phyloP scores from a whole-genome alignment of 495 filamentous ascomycete genomes.

The Coniosporium apollinis region DNA sequence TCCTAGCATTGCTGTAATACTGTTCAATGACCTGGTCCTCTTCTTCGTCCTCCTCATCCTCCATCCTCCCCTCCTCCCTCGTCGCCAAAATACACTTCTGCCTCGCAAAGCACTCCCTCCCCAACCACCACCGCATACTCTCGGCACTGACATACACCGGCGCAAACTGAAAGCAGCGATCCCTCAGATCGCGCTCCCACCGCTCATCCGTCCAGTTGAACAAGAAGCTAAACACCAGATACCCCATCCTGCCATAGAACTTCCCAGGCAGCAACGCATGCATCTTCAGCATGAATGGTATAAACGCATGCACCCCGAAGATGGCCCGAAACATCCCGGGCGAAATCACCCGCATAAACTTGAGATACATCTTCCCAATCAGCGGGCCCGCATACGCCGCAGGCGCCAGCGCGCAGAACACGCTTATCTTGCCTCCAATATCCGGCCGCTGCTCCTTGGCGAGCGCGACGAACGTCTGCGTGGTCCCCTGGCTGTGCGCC shows the following conservation, averaged over 20 bases:
- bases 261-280: conserved; percentile 43
- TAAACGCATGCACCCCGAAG: conserved; percentile 91
- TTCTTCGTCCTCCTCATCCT: conserved; percentile 43
- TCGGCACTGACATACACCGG: conserved; percentile 84
- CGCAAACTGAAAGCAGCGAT: conserved; percentile 81
- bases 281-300: conserved; percentile 86
- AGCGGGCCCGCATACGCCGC: conserved; percentile 83
- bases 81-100: conserved; percentile 85
- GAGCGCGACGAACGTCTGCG: conserved; percentile 74
- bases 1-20: conserved; percentile 9
- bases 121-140: conserved; percentile 93
- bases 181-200: conserved; percentile 68
- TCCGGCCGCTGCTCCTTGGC: conserved; percentile 88
- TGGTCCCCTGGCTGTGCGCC: conserved; percentile 84
- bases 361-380: conserved; percentile 77
- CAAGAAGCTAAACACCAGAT: conserved; percentile 76
- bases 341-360: conserved; percentile 72
- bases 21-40: conserved; percentile 16
- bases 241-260: conserved; percentile 74
- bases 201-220: conserved; percentile 78
- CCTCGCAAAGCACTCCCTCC: conserved; percentile 73
- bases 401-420: conserved; percentile 86
- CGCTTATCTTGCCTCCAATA: conserved; percentile 64
- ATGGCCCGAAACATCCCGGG: conserved; percentile 60
- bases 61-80: conserved; percentile 43